Conservation (phyloP, 2,329 filamentous ascomycete genomes). For the Lojkania enalia region DNA sequence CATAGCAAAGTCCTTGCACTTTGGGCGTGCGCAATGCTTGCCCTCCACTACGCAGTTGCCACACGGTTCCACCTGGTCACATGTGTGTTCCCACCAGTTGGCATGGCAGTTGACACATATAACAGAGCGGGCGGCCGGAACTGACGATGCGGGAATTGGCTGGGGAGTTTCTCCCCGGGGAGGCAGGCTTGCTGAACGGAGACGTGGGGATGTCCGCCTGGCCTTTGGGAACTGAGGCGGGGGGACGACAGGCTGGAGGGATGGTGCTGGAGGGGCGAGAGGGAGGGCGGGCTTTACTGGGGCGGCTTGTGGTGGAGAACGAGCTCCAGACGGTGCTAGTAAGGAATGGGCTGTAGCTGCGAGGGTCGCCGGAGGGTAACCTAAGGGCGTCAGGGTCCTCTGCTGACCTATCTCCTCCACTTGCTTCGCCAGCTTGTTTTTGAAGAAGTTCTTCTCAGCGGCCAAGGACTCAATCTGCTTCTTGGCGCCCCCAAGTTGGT, state of each 20-base stretch:
- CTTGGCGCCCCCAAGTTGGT: too few relatives aligned
- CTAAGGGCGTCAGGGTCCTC: not conserved
- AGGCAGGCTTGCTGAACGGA: not conserved
- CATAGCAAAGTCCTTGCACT: not conserved
- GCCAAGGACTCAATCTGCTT: not conserved
- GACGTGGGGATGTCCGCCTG: not conserved
- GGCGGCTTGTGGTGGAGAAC: not conserved
- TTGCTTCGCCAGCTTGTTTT: not conserved
- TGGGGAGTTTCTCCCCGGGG: too few relatives aligned
- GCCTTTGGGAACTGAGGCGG: too few relatives aligned
- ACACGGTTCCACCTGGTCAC: slow-evolving; percentile 3
- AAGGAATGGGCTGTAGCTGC: not conserved
- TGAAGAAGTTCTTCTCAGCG: not conserved
- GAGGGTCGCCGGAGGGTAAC: not conserved
- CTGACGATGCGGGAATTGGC: not conserved
- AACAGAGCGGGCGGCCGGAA: not conserved
- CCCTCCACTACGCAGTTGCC: not conserved
- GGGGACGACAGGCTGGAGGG: not conserved
- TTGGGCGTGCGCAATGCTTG: not conserved
- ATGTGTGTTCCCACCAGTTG: slow-evolving; percentile 2
- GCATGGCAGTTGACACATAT: slow-evolving; percentile 1
- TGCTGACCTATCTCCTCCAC: not conserved
- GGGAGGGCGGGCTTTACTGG: not conserved
- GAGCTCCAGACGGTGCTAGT: too few relatives aligned
- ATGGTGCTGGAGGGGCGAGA: not conserved